A percentile compares a stretch with the other conserved stretches of the same genome.
phyloP scores from a whole-genome alignment of 148 eudicot species.

The Vaccinium myrtillus region DNA sequence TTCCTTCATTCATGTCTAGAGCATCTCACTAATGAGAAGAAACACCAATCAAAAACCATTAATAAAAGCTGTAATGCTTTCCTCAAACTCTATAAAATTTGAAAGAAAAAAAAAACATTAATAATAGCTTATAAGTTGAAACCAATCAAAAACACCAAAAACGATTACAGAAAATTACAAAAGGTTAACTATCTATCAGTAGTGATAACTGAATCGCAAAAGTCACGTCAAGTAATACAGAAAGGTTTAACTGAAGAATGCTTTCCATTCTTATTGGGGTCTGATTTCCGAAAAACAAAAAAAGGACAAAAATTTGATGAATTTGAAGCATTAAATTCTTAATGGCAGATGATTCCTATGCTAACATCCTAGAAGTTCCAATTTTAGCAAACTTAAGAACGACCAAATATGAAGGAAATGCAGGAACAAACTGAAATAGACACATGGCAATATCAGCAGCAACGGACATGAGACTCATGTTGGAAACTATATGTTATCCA shows the following conservation, averaged over 20 bases:
- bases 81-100: neutral
- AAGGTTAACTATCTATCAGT: neutral
- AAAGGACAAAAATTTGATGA: neutral
- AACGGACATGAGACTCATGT: neutral
- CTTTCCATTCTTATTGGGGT: neutral
- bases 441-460: neutral
- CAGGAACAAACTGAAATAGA: neutral
- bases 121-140: neutral
- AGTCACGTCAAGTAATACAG: neutral
- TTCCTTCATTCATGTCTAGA: no score
- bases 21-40: no score
- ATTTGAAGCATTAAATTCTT: neutral
- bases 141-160: neutral
- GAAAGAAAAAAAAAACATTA: no score
- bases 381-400: neutral
- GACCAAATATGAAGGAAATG: neutral
- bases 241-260: neutral
- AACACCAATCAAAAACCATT: no score
- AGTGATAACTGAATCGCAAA: neutral
- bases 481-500: neutral
- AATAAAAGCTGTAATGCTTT: no score
- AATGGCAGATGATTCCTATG: neutral
- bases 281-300: neutral
- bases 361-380: neutral
- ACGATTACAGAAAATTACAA: neutral